phyloP scores from a whole-genome alignment of 176 grass and related monocot genomes.

The Avena atlantica region DNA sequence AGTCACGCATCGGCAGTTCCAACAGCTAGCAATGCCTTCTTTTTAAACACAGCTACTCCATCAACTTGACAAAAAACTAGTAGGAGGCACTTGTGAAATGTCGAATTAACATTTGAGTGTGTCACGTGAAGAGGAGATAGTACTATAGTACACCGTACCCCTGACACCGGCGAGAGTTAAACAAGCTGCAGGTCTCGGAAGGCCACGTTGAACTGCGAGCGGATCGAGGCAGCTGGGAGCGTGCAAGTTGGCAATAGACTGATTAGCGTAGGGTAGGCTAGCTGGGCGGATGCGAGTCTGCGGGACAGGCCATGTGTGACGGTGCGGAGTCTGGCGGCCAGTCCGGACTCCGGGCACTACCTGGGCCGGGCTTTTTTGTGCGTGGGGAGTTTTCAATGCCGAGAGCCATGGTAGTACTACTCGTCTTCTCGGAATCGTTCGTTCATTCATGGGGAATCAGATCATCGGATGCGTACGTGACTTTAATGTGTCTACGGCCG shows the following conservation, averaged over 20 bases:
- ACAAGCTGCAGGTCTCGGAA: neutral
- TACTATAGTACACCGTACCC: neutral
- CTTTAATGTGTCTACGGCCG: no score
- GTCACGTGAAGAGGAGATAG: slow-evolving; percentile 12
- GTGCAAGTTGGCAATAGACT: neutral
- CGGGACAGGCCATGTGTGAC: slow-evolving; percentile 45
- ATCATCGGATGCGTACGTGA: no score
- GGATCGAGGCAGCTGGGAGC: neutral
- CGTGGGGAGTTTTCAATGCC: neutral
- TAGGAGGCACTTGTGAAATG: neutral
- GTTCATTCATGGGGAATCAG: no score
- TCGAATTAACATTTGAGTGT: neutral
- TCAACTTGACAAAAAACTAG: neutral
- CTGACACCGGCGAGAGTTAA: neutral
- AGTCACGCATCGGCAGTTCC: no score
- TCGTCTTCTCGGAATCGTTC: no score
- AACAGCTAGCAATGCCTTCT: no score
- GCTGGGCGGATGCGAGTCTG: neutral
- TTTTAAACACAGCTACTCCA: no score
- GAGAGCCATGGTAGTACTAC: no score
- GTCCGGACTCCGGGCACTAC: neutral
- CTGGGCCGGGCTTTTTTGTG: neutral
- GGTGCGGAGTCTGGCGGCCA: neutral
- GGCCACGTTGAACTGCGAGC: neutral
- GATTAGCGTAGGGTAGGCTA: neutral